phyloP scores from a whole-genome alignment of 2,329 filamentous ascomycete species.

The Harringtonia aguacate region DNA sequence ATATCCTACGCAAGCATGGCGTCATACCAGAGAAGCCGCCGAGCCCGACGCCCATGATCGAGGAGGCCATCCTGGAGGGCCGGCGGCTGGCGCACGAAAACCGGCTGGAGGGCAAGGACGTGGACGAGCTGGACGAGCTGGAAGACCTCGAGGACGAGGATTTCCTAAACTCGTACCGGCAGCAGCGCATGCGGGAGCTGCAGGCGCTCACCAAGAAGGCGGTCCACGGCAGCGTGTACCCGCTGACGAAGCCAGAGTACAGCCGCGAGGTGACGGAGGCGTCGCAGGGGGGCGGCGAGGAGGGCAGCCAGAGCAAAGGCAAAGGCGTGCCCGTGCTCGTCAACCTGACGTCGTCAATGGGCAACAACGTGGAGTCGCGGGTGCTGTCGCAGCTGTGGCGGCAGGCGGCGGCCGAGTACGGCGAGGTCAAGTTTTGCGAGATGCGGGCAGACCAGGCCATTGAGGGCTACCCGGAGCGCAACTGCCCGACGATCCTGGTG shows the following conservation, averaged over 20 bases:
- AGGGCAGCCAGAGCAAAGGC: background rate
- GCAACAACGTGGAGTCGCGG: constrained; percentile 75
- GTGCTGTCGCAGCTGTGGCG: constrained; percentile 79
- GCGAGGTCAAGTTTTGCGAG: constrained; percentile 95
- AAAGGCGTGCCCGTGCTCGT: constrained; percentile 56
- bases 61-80: constrained; percentile 84
- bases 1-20: constrained; percentile 93
- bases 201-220: constrained; percentile 63
- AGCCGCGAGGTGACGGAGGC: constrained; percentile 84
- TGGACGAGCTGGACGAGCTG: constrained; percentile 86
- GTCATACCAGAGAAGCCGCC: constrained; percentile 97
- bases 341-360: constrained; percentile 66
- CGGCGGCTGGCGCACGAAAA: constrained; percentile 81
- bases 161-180: constrained; percentile 78
- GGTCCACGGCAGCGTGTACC: constrained; percentile 83
- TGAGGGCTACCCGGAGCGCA: constrained; percentile 88
- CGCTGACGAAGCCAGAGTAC: constrained; percentile 90
- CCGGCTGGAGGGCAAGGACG: constrained; percentile 81
- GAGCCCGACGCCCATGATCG: constrained; percentile 89
- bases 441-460: constrained; percentile 89
- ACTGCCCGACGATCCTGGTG: constrained; percentile 86
- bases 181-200: constrained; percentile 80
- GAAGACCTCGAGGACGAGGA: constrained; percentile 93
- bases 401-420: constrained; percentile 72
- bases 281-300: constrained; percentile 35